Base-by-base conservation (phyloP, 768 basidiomycete species). In the Tylopilus felleus region DNA sequence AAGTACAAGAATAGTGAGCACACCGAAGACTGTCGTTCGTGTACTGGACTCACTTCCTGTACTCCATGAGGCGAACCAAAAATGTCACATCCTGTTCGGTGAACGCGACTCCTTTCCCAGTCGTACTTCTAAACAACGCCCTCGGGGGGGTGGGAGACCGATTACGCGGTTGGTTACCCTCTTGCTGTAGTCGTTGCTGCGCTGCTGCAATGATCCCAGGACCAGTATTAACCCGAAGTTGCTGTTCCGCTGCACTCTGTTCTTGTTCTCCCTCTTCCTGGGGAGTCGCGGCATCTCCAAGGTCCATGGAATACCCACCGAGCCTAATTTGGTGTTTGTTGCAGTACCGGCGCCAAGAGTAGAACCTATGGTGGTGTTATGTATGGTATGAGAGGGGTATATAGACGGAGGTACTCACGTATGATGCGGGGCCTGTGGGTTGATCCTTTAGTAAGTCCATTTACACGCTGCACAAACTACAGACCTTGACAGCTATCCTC, bases 241-340 rank as follows among this genome's bases (percentile, higher is more conserved):
- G 70, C 27, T 74, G 70, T 27, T 79, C 77, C 17, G 74, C 74
- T 35, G 75, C 71, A 21, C 71, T 73, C 28, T 75, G 71, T 17
- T 78, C 78, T 8, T 66, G 66, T 3, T 73, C 76, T 17, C 74
- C 77, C 5, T 76, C 80, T 42, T 73, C 72, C 29, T 71, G 68
- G 5, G 76, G 76, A 17, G 77, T 73, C 16, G 69, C 73, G 10
- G 77, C 75, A 17, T 80, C 79, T 35, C 80, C 82, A 8, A 77
- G 67, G 49, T 81, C 85, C 90, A 93, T 92, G 9, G 81, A 74
- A 61, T 93, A 93, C 2, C 90, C 89, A 23, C 89, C 88, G 0
- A 93, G 77, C n/a, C 88, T 84, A 47, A 93, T 93, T 69, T 93
- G 89, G 67, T 93, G 90, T 65, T 93, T 93, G 67, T 93, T 93